A percentile compares a stretch with the other conserved stretches of the same genome.
phyloP scores from a whole-genome alignment of 768 basidiomycete species.

The Epithele typhae region DNA sequence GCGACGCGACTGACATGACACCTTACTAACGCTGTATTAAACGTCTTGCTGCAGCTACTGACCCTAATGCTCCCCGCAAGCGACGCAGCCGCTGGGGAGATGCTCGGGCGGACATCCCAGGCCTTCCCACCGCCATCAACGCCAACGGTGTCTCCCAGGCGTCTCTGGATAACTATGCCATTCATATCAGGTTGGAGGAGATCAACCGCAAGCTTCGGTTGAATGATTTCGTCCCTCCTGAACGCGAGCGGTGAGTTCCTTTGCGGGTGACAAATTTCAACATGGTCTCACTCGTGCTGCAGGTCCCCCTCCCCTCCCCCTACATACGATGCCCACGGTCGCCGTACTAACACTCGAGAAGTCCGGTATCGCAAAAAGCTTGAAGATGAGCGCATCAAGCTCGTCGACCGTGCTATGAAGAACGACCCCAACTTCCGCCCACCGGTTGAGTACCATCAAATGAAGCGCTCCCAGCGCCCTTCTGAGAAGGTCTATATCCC shows the following conservation, averaged over 20 bases:
- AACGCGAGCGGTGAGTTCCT: conserved; percentile 74
- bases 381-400: conserved; percentile 85
- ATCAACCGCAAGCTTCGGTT: conserved; percentile 92
- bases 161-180: conserved; percentile 97
- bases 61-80: conserved; percentile 86
- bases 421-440: conserved; percentile 98
- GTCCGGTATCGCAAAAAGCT: conserved; percentile 96
- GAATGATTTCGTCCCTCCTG: conserved; percentile 95
- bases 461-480: conserved; percentile 89
- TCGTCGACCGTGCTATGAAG: conserved; percentile 96
- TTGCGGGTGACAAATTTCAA: too few relatives aligned
- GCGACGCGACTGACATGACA: conserved; percentile 31
- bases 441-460: conserved; percentile 93
- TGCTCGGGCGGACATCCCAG: conserved; percentile 85
- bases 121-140: conserved; percentile 90
- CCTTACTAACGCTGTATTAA: conserved; percentile 56
- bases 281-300: neutral
- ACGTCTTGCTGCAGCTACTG: conserved; percentile 31
- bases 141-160: conserved; percentile 91
- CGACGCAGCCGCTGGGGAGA: conserved; percentile 98
- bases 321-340: conserved; percentile 95
- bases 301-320: conserved; percentile 97
- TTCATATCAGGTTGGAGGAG: conserved; percentile 93
- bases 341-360: conserved; percentile 97
- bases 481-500: conserved; percentile 99